Evolutionary conservation across 495 filamentous ascomycete species (phyloP), one percentile per base, ranked within the genome.

Genomic region (Podospora conica): DNA sequence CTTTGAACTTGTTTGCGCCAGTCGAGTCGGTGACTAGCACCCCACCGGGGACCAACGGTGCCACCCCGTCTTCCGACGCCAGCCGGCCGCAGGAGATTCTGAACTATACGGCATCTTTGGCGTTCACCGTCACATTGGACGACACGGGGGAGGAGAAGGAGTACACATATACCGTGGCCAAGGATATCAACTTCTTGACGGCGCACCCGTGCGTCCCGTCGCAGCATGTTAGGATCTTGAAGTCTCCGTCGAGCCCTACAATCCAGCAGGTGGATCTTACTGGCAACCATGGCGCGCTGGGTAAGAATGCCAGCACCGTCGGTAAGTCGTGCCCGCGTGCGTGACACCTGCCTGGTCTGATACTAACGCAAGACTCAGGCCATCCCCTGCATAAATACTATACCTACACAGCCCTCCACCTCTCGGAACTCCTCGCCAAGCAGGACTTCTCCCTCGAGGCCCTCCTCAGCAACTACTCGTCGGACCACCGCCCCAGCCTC

Each of bases 161-260:
- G 20, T 68, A 82, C 53, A 77, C 78, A 8, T 82, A 85, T 55
- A 70, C 80, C 3, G 71, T 91, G 60, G 73, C 72, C n/a, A 83
- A 88, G 68, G 87, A 90, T 67, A 83, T 88, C 54, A 82, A 84
- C 67, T 90, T 90, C 71, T 79, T 90, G 55, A 87, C 88, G 9
- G 84, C 85, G 0, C 85, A 88, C 63, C 85, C 86, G 57, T 91
- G 88, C 57, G 82, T 83, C 5, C 82, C 85, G 7, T 87, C 87
- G 2, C 77, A 76, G 9, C 81, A 80, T 66, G 75, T 81, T 9
- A 82, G 79, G 48, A 78, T 83, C 61, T 67, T 83, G 29, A 81
- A 79, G 69, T 79, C 76, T 22, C 77, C 81, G 6, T 79, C 77
- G 24, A 83, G 78, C 68, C 78, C 80, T 48, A 83, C 81, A 9